Conservation (phyloP, 106 monocot genomes). For the Posidonia australis region DNA sequence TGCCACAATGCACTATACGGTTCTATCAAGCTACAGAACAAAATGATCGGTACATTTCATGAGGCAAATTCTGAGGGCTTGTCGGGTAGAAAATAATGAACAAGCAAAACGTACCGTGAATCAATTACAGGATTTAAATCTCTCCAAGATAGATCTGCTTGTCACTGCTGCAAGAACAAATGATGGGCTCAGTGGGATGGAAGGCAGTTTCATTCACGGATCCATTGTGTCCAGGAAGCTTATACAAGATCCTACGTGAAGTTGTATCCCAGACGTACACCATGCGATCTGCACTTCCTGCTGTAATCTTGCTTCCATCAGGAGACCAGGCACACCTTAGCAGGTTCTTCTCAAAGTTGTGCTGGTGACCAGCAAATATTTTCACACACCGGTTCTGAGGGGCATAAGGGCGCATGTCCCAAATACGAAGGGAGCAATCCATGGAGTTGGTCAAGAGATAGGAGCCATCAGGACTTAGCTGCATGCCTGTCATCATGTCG, state of each 20-base stretch:
- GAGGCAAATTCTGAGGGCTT: too few relatives aligned
- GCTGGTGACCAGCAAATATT: conserved; percentile 91
- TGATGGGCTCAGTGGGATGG: conserved; percentile 85
- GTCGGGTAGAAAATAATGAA: too few relatives aligned
- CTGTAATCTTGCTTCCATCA: conserved; percentile 84
- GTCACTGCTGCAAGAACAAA: conserved; percentile 91
- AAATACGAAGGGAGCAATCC: conserved; percentile 85
- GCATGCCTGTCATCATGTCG: conserved; percentile 96
- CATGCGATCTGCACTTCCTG: conserved; percentile 95
- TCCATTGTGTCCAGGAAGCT: conserved; percentile 94
- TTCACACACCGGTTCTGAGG: conserved; percentile 93
- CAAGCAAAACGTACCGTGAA: too few relatives aligned
- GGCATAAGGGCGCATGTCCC: conserved; percentile 99
- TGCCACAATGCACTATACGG: too few relatives aligned
- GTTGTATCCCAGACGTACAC: conserved; percentile 99
- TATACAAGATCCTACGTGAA: conserved; percentile 78
- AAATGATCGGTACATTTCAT: too few relatives aligned
- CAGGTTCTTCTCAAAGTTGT: conserved; percentile 96
- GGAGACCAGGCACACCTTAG: conserved; percentile 86
- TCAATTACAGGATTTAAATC: conserved; percentile 9
- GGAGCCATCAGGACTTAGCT: conserved; percentile 94
- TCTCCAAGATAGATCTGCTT: conserved; percentile 95
- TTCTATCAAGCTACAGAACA: too few relatives aligned
- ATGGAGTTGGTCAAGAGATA: conserved; percentile 93
- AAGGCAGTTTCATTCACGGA: conserved; percentile 94